Evolutionary conservation across 306 rosid genomes (phyloP).

Genomic region (Inga laurina): DNA sequence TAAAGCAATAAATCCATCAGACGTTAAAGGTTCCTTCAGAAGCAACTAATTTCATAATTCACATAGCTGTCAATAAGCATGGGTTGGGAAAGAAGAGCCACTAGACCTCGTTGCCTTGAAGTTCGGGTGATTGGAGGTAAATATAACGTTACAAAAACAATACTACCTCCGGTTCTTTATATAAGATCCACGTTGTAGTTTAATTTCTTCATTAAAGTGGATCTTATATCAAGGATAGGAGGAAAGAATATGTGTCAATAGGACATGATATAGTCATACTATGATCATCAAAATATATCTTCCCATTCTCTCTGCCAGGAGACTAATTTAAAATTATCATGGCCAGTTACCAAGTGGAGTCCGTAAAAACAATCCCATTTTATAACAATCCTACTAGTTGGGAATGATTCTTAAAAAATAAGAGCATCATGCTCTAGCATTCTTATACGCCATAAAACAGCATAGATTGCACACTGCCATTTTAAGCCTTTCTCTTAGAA

Average conservation of each 20-base stretch:
- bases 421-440: background rate
- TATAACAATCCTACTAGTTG: background rate
- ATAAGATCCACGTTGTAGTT: too few relatives aligned
- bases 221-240: too few relatives aligned
- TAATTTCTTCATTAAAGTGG: too few relatives aligned
- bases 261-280: too few relatives aligned
- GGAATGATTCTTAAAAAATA: background rate
- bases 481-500: background rate
- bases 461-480: background rate
- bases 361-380: background rate
- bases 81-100: background rate
- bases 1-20: slow-evolving; percentile 5
- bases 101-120: background rate
- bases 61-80: background rate
- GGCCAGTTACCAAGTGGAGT: background rate
- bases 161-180: too few relatives aligned
- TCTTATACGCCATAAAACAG: background rate
- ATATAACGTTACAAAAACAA: background rate
- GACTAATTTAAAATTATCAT: background rate
- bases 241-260: too few relatives aligned
- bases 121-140: background rate
- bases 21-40: background rate
- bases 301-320: background rate
- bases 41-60: background rate
- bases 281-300: background rate